Percentiles rank a stretch among this genome's conserved stretches.
These are phyloP conservation scores for Tuctoria greenei DNA, from an alignment of 176 grass and related monocot species.

Conservation along the genomic window DNA sequence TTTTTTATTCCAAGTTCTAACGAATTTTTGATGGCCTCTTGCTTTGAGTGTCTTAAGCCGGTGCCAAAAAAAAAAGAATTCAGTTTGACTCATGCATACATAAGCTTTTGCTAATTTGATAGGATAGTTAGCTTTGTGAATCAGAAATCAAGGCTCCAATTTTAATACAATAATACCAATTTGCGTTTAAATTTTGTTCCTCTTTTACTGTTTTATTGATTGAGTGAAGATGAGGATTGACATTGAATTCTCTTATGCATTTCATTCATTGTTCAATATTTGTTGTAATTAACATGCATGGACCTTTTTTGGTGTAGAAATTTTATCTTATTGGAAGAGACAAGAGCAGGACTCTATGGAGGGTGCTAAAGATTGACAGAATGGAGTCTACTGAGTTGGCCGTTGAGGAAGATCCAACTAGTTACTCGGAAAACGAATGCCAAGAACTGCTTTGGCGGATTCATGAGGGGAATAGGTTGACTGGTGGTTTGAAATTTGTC, in stretches of 20 bases:
- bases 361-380: slow-evolving; percentile 82
- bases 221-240: slow-evolving; percentile 8
- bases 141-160: slow-evolving; percentile 27
- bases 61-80: slow-evolving; percentile 4
- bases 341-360: slow-evolving; percentile 71
- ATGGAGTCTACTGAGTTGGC: slow-evolving; percentile 59
- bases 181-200: not conserved
- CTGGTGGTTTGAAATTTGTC: slow-evolving; percentile 82
- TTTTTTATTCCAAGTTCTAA: slow-evolving; percentile 13
- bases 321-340: slow-evolving; percentile 91
- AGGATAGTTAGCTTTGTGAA: not conserved
- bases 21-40: slow-evolving; percentile 16
- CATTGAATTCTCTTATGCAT: not conserved
- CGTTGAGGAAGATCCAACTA: slow-evolving; percentile 77
- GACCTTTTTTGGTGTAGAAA: slow-evolving; percentile 63
- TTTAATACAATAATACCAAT: slow-evolving; percentile 15
- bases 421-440: slow-evolving; percentile 67
- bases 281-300: not conserved
- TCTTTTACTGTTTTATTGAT: slow-evolving; percentile 28
- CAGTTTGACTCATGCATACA: slow-evolving; percentile 16
- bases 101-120: slow-evolving; percentile 10
- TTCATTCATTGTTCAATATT: slow-evolving; percentile 13
- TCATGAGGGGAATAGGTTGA: slow-evolving; percentile 81
- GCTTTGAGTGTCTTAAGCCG: slow-evolving; percentile 16
- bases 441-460: slow-evolving; percentile 68